Conservation (phyloP, 352 stramenopile genomes). For the Phytophthora crassamura region DNA sequence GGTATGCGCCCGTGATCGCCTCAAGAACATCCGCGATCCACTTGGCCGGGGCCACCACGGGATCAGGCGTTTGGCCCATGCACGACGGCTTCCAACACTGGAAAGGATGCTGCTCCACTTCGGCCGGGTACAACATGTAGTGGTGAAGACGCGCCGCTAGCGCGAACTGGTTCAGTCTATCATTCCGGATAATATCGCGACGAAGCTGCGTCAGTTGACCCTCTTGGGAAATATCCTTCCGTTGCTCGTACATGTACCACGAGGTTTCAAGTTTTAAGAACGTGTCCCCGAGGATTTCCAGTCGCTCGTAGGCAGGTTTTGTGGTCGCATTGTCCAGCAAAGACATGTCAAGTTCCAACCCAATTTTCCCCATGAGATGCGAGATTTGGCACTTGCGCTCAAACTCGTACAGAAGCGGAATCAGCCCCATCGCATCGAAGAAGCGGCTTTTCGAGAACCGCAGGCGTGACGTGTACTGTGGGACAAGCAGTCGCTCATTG, state of each 20-base stretch:
- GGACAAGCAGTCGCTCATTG: conserved; percentile 81
- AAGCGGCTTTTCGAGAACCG: conserved; percentile 72
- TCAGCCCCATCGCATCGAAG: conserved; percentile 82
- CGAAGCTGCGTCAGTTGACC: conserved; percentile 76
- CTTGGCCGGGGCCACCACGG: conserved; percentile 76
- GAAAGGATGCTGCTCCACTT: conserved; percentile 87
- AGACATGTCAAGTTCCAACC: conserved; percentile 75
- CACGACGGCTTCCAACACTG: conserved; percentile 89
- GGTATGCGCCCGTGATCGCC: conserved; percentile 81
- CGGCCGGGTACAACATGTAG: conserved; percentile 81
- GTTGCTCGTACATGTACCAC: conserved; percentile 85
- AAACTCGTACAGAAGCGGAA: conserved; percentile 89
- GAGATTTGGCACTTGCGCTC: conserved; percentile 91
- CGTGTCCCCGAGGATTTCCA: conserved; percentile 87
- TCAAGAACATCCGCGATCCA: conserved; percentile 89
- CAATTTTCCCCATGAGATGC: conserved; percentile 83
- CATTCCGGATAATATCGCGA: conserved; percentile 88
- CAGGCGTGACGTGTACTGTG: conserved; percentile 73
- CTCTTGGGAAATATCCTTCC: conserved; percentile 75
- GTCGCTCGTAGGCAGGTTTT: conserved; percentile 84
- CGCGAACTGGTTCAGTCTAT: conserved; percentile 80
- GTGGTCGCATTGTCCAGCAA: conserved; percentile 83
- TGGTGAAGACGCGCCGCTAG: conserved; percentile 64
- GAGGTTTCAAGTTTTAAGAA: conserved; percentile 89
- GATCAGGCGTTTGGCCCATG: conserved; percentile 81